Evolutionary conservation across 768 basidiomycete genomes (phyloP).

Genomic region (Pulveroboletus sp.): DNA sequence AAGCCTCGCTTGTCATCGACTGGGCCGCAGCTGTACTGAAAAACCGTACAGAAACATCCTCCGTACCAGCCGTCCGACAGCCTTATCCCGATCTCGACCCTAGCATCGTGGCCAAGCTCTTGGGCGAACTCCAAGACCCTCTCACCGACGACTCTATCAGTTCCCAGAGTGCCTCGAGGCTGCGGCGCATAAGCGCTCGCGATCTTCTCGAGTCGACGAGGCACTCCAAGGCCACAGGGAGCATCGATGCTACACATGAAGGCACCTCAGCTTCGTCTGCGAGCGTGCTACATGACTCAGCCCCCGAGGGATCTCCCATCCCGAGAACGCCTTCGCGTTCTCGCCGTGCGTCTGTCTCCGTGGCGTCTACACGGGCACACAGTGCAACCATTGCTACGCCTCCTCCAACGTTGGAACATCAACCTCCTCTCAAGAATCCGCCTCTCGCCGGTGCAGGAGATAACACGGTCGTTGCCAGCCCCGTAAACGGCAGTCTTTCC

Average conservation of each 20-base stretch:
- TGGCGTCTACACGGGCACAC: slow-evolving; percentile 13
- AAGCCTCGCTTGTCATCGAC: slow-evolving; percentile 51
- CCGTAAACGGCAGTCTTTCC: slow-evolving; percentile 1
- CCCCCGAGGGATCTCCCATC: slow-evolving; percentile 3
- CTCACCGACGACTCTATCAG: slow-evolving; percentile 11
- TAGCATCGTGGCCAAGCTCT: slow-evolving; percentile 17
- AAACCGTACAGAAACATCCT: slow-evolving; percentile 21
- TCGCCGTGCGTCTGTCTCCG: slow-evolving; percentile 16
- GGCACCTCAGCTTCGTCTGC: neutral
- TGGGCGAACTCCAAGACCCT: slow-evolving; percentile 20
- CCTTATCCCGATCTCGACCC: slow-evolving; percentile 25
- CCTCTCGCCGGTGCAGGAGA: neutral
- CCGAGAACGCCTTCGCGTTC: slow-evolving; percentile 20
- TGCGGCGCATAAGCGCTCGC: slow-evolving; percentile 17
- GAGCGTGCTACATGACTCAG: slow-evolving; percentile 3
- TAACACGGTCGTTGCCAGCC: neutral
- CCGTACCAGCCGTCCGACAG: slow-evolving; percentile 21
- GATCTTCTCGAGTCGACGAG: slow-evolving; percentile 24
- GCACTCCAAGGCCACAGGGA: slow-evolving; percentile 5
- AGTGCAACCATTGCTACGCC: slow-evolving; percentile 13
- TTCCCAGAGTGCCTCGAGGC: slow-evolving; percentile 3
- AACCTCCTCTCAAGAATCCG: slow-evolving; percentile 2
- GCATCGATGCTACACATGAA: slow-evolving; percentile 8
- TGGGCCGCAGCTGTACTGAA: slow-evolving; percentile 44
- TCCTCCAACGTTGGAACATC: slow-evolving; percentile 3